Evolutionary conservation across 192 early-diverging fungal genomes (phyloP), one percentile per base, ranked within the genome.

Genomic region (Entomortierella chlamydospora): DNA sequence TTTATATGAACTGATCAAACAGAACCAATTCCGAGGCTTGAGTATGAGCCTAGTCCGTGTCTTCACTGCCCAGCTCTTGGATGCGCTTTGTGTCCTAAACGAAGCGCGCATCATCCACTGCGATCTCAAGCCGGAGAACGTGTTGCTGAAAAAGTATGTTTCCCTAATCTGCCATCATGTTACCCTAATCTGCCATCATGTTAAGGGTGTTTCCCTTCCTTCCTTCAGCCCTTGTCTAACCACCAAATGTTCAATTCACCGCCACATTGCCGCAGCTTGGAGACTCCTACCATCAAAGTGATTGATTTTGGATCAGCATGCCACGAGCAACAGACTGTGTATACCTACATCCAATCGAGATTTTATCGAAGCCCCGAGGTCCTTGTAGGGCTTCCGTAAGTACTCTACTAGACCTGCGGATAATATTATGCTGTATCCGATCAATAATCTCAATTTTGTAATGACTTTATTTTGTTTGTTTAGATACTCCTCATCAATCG

Each of bases 281-380:
- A 96, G 73, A 93, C 93, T 45, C 95, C 98, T 6, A 89, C 91
- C 8, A 93, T 99, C 79, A 99, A 99, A 82, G 94, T 99, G 23
- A 99, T 99, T 59, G 98, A 99, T 86, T 97, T 98, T 87, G 98
- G 98, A n/a, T 96, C 94, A 3, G 97, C 98, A 0, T 98, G 97
- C 72, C 92, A 96, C 62, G 96, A 96, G 76, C 92, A 93, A 70
- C 93, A 96, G 71, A 98, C 97, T 0, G 92, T 94, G 29, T 98
- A 98, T 71, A 97, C 96, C 12, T 99, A 99, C 83, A 99, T 99
- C 64, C 97, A 98, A 81, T 98, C 97, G 2, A 88, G 98, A 23
- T 99, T 98, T 82, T 99, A 99, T 68, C 88, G 98, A 57, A 92
- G 93, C 23, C 97, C 97, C 9, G 98, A 99, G 82, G 95, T 99